Evolutionary conservation across 2,329 filamentous ascomycete species (phyloP).

Genomic region (Rhynchosporium secalis): DNA sequence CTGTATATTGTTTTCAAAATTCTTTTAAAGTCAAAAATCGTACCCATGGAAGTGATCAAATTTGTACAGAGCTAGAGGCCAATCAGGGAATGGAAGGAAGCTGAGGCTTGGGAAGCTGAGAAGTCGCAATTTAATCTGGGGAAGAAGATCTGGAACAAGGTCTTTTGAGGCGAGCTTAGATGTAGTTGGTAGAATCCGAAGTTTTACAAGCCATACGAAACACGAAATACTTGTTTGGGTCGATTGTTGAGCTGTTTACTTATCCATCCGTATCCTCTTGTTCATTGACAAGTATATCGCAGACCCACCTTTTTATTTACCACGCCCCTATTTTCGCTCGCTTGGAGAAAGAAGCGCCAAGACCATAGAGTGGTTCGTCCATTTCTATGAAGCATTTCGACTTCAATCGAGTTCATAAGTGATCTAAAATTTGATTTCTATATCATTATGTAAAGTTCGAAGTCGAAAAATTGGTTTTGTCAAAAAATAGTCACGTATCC

Average conservation of each 20-base stretch:
- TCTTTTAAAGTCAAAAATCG: constrained; percentile 38
- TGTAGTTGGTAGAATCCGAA: background rate
- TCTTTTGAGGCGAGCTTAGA: constrained; percentile 12
- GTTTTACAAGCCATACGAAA: background rate
- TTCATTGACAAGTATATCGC: background rate
- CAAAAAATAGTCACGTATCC: background rate
- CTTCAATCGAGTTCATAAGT: too few relatives aligned
- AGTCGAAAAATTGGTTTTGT: background rate
- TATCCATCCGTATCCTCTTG: too few relatives aligned
- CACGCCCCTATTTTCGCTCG: constrained; percentile 3
- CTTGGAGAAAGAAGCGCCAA: background rate
- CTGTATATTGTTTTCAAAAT: constrained; percentile 54
- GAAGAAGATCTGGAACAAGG: constrained; percentile 21
- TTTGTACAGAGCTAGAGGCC: constrained; percentile 27
- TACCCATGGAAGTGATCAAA: constrained; percentile 42
- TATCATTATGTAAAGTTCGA: background rate
- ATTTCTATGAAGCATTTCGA: background rate
- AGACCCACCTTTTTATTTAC: background rate
- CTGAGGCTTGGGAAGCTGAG: constrained; percentile 14
- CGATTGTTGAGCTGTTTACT: background rate
- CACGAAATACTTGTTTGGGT: background rate
- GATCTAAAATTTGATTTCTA: background rate
- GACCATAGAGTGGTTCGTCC: background rate
- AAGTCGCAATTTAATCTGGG: background rate
- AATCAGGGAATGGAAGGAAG: constrained; percentile 29